Evolutionary conservation across 192 early-diverging fungal genomes (phyloP), one percentile per base, ranked within the genome.

Genomic region (Piromyces sp.): DNA sequence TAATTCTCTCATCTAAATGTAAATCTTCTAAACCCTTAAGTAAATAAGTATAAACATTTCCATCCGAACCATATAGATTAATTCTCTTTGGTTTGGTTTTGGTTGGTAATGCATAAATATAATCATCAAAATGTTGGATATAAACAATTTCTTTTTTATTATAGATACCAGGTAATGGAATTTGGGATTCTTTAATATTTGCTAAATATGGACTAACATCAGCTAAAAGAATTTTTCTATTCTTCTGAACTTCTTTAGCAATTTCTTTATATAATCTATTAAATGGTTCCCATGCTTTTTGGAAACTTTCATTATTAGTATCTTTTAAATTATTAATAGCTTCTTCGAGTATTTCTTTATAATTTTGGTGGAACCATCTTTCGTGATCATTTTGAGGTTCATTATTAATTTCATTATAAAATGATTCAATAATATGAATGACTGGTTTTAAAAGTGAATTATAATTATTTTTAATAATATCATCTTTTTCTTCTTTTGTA

Each of bases 41-140:
- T 5, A 99, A 86, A 80, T 94, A 99, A 28, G 90, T 81, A 86
- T 93, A 88, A 29, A 84, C 82, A 22, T 81, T 58, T 29, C 93
- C 92, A 82, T 94, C 86, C 31, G 89, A 84, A 14, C 87, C 88
- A 13, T 87, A 36, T 31, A 98, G 81, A 16, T 86, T 84, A 29
- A 98, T 82, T 79, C 94, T 95, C 83, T 97, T 98, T 14, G 97
- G 97, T 79, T 95, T 93, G 2, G 95, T 98, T 84, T 98, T 98
- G 78, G 94, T 95, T 0, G 94, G 92, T 26, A 68, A n/a, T 94
- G 87, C 30, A 93, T 85, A 14, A 87, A 81, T 19, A 85, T 78
- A 16, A 30, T 79, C 15, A 30, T 83, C 79, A 81, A 82, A 26
- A 38, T 30, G 79, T 38, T 88, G n/a, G 29, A 68, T 36, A 31